phyloP scores from a whole-genome alignment of 208 protist species.

The Trypanosomatidae sp. region DNA sequence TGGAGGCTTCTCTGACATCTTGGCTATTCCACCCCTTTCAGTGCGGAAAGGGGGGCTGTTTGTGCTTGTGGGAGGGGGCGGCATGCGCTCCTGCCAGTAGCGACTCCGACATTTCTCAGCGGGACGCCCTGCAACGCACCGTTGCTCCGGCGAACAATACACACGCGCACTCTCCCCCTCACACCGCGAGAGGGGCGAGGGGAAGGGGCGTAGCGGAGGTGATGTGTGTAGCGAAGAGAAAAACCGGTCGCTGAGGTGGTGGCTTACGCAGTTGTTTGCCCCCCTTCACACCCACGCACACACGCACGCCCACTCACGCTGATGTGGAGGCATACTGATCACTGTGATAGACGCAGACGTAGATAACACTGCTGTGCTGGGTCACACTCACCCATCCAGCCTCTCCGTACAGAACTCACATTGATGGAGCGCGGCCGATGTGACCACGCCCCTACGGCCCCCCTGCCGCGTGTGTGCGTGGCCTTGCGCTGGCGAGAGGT shows the following conservation, averaged over 20 bases:
- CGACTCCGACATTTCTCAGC: background rate
- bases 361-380: background rate
- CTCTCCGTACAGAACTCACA: background rate
- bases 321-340: background rate
- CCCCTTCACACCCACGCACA: background rate
- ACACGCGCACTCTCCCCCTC: background rate
- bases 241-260: background rate
- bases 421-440: conserved; percentile 6
- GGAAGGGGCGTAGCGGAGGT: background rate
- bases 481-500: conserved; percentile 29
- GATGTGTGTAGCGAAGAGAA: background rate
- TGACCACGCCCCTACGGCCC: background rate
- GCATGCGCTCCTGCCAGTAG: background rate
- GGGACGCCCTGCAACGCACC: background rate
- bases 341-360: background rate
- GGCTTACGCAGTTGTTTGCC: no score
- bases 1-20: background rate
- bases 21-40: background rate
- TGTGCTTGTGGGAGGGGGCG: background rate
- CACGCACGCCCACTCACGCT: background rate
- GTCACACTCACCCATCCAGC: background rate
- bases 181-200: background rate
- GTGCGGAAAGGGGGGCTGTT: background rate
- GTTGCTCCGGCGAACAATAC: background rate
- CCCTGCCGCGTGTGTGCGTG: conserved; percentile 17